Conservation (phyloP, 345 rosid species). For the Lumnitzera racemosa region DNA sequence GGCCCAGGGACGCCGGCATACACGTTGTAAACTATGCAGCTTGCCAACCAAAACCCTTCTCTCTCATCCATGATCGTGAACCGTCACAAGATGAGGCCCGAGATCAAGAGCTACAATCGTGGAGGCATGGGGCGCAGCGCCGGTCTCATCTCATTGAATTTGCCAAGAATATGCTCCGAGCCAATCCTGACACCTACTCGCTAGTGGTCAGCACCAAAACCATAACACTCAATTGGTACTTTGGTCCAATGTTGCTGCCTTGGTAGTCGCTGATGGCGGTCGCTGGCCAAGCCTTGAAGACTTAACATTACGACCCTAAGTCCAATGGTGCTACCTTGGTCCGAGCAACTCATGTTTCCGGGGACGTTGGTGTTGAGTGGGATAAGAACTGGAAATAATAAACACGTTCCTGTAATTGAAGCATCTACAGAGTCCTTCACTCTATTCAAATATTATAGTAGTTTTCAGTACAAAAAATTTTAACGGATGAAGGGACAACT, state of each 20-base stretch:
- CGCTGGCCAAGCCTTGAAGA: slow-evolving; percentile 81
- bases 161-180: slow-evolving; percentile 56
- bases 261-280: slow-evolving; percentile 78
- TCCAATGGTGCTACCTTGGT: slow-evolving; percentile 62
- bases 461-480: no score
- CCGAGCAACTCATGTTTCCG: slow-evolving; percentile 57
- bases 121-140: slow-evolving; percentile 97
- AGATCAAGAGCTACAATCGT: slow-evolving; percentile 69
- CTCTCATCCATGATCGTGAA: slow-evolving; percentile 69
- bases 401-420: no score
- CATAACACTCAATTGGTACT: slow-evolving; percentile 76
- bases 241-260: slow-evolving; percentile 69
- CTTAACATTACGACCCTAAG: slow-evolving; percentile 71
- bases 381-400: slow-evolving; percentile 12
- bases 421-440: no score
- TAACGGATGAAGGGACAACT: no score
- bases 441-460: no score
- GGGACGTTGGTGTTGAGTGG: slow-evolving; percentile 36
- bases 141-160: slow-evolving; percentile 59
- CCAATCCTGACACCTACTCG: slow-evolving; percentile 62
- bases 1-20: slow-evolving; percentile 48
- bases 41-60: slow-evolving; percentile 69
- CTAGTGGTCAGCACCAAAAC: slow-evolving; percentile 84
- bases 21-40: slow-evolving; percentile 67
- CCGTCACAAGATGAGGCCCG: slow-evolving; percentile 55